A percentile compares a stretch with the other conserved stretches of the same genome.
Conservation (phyloP, 352 stramenopile species). For the Globisporangium solare region DNA sequence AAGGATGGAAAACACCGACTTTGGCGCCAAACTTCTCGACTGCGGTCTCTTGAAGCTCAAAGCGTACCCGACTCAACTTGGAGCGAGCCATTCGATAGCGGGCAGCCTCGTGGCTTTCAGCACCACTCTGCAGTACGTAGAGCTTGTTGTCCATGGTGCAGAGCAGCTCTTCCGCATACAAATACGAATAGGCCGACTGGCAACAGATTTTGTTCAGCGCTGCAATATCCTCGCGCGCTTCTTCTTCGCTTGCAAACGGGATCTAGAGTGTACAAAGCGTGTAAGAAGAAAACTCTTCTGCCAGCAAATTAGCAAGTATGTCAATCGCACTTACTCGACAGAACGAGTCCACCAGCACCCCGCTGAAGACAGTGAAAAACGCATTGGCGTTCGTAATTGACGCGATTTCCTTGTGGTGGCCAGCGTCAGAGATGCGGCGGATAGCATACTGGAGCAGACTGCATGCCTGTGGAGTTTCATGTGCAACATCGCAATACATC, state of each 20-base stretch:
- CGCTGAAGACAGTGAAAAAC: constrained; percentile 85
- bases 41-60: constrained; percentile 72
- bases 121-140: constrained; percentile 43
- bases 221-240: constrained; percentile 62
- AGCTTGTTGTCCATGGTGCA: constrained; percentile 71
- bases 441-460: constrained; percentile 84
- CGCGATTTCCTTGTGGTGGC: constrained; percentile 86
- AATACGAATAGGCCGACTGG: constrained; percentile 80
- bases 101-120: constrained; percentile 22
- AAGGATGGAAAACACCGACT: constrained; percentile 66
- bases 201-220: constrained; percentile 82
- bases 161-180: constrained; percentile 76
- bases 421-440: constrained; percentile 77
- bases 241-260: constrained; percentile 75
- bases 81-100: constrained; percentile 59
- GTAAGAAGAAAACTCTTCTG: neutral
- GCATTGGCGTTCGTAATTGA: constrained; percentile 80
- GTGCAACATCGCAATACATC: neutral
- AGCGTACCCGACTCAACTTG: constrained; percentile 65
- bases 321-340: constrained; percentile 39
- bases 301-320: neutral
- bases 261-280: constrained; percentile 36
- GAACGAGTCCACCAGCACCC: constrained; percentile 71
- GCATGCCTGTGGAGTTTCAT: constrained; percentile 40
- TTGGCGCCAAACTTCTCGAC: constrained; percentile 60